Conservation (phyloP, 148 eudicot species). For the Arbutus unedo region DNA sequence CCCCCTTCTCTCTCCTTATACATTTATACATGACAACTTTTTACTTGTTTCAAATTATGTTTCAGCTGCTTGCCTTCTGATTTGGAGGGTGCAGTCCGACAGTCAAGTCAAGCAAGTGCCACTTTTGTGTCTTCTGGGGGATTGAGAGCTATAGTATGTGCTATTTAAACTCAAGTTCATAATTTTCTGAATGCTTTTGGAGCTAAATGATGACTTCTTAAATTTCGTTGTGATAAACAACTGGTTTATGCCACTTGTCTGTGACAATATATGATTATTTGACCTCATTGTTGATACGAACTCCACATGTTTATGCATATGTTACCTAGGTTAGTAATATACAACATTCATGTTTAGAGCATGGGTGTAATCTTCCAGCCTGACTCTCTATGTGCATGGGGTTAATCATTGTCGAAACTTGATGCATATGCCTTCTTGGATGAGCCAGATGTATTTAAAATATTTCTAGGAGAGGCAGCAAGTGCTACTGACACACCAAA, state of each 20-base stretch:
- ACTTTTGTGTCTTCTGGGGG: conserved; percentile 82
- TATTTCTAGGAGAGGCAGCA: background rate
- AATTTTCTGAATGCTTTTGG: background rate
- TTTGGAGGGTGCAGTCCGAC: conserved; percentile 96
- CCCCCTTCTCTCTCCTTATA: background rate
- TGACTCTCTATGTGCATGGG: background rate
- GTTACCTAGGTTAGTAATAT: background rate
- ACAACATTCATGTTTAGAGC: background rate
- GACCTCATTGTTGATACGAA: background rate
- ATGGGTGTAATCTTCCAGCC: background rate
- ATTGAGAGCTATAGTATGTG: conserved; percentile 90
- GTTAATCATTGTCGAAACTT: background rate
- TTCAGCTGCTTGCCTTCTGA: conserved; percentile 90
- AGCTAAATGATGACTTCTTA: background rate
- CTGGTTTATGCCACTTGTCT: background rate
- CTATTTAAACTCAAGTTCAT: background rate
- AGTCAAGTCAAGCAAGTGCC: conserved; percentile 82
- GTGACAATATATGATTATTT: background rate
- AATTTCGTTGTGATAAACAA: background rate
- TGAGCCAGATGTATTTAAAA: background rate
- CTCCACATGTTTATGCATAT: background rate
- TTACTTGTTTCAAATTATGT: conserved; percentile 16
- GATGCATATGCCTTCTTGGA: background rate
- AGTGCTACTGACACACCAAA: background rate
- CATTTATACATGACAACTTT: background rate